phyloP scores from a whole-genome alignment of 2,329 filamentous ascomycete genomes.

The Acrodontium crateriforme region DNA sequence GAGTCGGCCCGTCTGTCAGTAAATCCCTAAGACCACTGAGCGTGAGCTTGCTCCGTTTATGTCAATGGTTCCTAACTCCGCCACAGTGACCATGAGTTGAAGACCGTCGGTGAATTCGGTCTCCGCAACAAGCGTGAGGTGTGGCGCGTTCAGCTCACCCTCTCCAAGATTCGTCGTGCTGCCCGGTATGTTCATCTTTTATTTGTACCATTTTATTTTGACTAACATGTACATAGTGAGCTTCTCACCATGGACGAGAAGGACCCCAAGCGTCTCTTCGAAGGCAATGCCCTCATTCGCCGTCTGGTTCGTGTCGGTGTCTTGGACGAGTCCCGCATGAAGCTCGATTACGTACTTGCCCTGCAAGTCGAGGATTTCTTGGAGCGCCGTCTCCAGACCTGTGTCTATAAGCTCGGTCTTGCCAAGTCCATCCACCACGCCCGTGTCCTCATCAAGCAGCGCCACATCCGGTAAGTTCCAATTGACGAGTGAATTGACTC shows the following conservation, averaged over 20 bases:
- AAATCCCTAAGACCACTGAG: slow-evolving; percentile 77
- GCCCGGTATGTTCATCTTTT: slow-evolving; percentile 59
- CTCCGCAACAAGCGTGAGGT: slow-evolving; percentile 99
- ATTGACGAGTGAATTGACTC: not conserved
- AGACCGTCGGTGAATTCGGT: slow-evolving; percentile 99
- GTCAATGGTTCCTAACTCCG: slow-evolving; percentile 67
- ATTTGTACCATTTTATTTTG: slow-evolving; percentile 3
- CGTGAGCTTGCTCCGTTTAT: slow-evolving; percentile 94
- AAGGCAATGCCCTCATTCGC: slow-evolving; percentile 99
- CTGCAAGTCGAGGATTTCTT: slow-evolving; percentile 99
- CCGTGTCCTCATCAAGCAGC: slow-evolving; percentile 98
- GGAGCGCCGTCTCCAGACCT: slow-evolving; percentile 98
- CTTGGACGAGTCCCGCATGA: slow-evolving; percentile 99
- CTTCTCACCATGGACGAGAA: slow-evolving; percentile 99
- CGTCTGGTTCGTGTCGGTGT: slow-evolving; percentile 99
- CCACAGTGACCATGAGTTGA: slow-evolving; percentile 92
- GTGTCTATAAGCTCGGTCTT: slow-evolving; percentile 99
- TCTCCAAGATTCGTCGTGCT: slow-evolving; percentile 99
- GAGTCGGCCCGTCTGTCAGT: slow-evolving; percentile 99
- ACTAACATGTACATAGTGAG: slow-evolving; percentile 52
- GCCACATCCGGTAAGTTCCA: slow-evolving; percentile 67
- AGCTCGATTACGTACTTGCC: slow-evolving; percentile 99
- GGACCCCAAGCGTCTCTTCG: slow-evolving; percentile 99
- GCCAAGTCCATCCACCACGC: slow-evolving; percentile 99
- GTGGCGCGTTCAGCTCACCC: slow-evolving; percentile 97